Conservation (phyloP, 352 stramenopile species). For the Phytopythium delawarense region DNA sequence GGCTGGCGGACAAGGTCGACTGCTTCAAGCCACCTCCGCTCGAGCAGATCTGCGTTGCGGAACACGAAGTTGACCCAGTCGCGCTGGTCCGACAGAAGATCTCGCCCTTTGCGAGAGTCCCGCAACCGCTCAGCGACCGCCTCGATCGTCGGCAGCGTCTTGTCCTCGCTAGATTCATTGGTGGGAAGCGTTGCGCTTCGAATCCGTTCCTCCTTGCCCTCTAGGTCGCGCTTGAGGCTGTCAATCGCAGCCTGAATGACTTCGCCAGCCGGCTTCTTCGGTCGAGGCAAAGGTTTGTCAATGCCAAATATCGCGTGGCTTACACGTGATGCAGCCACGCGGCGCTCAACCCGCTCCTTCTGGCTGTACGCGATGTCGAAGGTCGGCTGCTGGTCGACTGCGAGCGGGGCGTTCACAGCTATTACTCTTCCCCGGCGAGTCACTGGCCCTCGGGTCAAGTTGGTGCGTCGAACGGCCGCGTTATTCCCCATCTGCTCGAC, state of each 20-base stretch:
- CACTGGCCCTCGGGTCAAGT: conserved; percentile 11
- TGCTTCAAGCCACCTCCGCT: conserved; percentile 44
- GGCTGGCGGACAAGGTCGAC: conserved; percentile 32
- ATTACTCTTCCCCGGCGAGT: conserved; percentile 17
- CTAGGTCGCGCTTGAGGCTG: conserved; percentile 20
- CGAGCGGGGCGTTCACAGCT: conserved; percentile 20
- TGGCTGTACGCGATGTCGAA: conserved; percentile 45
- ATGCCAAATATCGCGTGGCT: conserved; percentile 1
- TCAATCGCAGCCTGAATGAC: conserved; percentile 32
- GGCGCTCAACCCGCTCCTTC: neutral
- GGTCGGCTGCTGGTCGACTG: conserved; percentile 14
- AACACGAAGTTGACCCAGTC: conserved; percentile 67
- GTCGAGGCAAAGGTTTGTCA: conserved; percentile 6
- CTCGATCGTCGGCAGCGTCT: conserved; percentile 19
- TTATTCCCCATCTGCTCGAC: conserved; percentile 2
- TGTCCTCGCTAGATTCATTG: neutral
- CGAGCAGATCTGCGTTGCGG: conserved; percentile 39
- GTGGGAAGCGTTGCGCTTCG: neutral
- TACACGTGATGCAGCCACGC: neutral
- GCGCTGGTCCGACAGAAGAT: conserved; percentile 40
- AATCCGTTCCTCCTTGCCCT: neutral
- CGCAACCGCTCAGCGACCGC: conserved; percentile 35
- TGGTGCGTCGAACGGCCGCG: conserved; percentile 8
- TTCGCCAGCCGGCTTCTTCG: conserved; percentile 16
- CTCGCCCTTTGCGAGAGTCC: conserved; percentile 18